These are phyloP conservation scores for Pisolithus tinctorius DNA, from an alignment of 768 basidiomycete species.

Conservation along the genomic window DNA sequence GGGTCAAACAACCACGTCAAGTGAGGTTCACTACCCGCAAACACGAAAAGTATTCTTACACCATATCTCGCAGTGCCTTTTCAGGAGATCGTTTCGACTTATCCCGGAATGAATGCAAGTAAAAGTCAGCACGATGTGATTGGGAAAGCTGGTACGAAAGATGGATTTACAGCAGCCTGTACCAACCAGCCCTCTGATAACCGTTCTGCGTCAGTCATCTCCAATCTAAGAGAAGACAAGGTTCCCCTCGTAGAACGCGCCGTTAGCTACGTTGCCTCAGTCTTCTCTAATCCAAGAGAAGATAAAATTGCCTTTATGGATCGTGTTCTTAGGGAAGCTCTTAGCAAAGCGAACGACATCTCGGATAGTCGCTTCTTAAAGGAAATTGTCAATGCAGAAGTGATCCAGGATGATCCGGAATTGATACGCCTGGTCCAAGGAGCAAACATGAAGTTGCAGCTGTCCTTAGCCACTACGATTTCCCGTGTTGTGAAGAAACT, in stretches of 20 bases:
- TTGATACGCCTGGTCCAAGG: neutral
- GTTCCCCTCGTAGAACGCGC: too few species aligned
- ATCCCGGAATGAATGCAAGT: conserved; percentile 6
- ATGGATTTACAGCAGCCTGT: neutral
- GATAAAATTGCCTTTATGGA: neutral
- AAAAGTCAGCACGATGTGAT: neutral
- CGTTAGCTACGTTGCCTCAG: too few species aligned
- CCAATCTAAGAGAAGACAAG: neutral
- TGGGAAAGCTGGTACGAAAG: conserved; percentile 1
- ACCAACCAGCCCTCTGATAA: neutral
- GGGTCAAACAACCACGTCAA: neutral
- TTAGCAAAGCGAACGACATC: neutral
- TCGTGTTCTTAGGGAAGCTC: conserved; percentile 2
- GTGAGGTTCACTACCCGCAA: conserved; percentile 3
- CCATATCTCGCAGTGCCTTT: conserved; percentile 7
- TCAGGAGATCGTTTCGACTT: neutral
- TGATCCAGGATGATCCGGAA: neutral
- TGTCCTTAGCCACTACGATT: neutral
- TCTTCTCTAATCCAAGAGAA: neutral
- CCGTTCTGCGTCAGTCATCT: neutral
- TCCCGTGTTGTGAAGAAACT: conserved; percentile 5
- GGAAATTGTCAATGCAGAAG: conserved; percentile 1
- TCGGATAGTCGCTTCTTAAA: conserved; percentile 13
- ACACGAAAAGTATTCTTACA: neutral
- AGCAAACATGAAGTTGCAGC: neutral